Conservation (phyloP, 352 stramenopile genomes). For the Phytophthora ramorum region DNA sequence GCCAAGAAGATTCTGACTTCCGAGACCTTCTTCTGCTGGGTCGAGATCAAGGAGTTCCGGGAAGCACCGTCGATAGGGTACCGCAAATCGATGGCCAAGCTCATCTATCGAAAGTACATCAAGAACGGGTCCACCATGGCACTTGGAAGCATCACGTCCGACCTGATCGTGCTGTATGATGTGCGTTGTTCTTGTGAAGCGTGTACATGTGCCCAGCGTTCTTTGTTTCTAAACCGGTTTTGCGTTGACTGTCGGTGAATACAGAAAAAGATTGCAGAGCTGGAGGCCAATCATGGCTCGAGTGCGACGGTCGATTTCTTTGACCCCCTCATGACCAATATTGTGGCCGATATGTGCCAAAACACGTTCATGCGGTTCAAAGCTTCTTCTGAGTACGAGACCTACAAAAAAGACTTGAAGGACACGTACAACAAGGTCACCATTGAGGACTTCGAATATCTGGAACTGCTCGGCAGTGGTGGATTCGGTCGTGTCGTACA, state of each 20-base stretch:
- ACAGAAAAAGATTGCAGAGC: constrained; percentile 72
- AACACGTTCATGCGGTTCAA: constrained; percentile 88
- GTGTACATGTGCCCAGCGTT: background rate
- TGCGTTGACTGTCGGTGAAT: background rate
- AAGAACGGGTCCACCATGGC: constrained; percentile 78
- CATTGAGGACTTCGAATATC: constrained; percentile 85
- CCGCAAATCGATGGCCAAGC: constrained; percentile 76
- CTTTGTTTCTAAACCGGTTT: constrained; percentile 7
- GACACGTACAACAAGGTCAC: constrained; percentile 90
- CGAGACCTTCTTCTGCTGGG: constrained; percentile 89
- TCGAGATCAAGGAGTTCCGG: constrained; percentile 86
- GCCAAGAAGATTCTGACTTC: constrained; percentile 87
- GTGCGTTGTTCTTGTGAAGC: constrained; percentile 40
- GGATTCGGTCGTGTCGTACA: constrained; percentile 92
- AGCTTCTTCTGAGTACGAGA: constrained; percentile 65
- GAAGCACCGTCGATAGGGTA: constrained; percentile 72
- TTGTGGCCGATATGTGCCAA: constrained; percentile 79
- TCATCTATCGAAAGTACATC: constrained; percentile 90
- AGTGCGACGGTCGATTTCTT: constrained; percentile 74
- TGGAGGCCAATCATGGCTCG: constrained; percentile 44
- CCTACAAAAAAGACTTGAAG: constrained; percentile 81
- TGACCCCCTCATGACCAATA: constrained; percentile 69
- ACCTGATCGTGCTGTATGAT: constrained; percentile 74
- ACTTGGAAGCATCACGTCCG: constrained; percentile 75
- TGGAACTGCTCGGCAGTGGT: constrained; percentile 89